Base-by-base conservation (phyloP, 805 yeast genomes). In the Pichia thaimueangensis region DNA sequence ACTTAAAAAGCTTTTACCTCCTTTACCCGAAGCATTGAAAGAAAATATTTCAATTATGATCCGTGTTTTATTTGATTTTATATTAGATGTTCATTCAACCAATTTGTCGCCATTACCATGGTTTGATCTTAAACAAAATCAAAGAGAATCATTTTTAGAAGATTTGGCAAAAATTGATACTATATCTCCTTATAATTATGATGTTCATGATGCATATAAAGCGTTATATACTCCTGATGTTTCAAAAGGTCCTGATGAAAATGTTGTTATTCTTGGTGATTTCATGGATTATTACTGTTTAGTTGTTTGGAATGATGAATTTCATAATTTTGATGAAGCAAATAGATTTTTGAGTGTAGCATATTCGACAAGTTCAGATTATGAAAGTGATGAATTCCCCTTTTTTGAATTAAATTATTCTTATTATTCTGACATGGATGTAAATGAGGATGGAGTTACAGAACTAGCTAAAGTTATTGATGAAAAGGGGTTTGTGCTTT, bases 291-390 rank as follows among this genome's bases (percentile, higher is more conserved):
- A 65, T 12, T 79, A 73, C 64, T 61, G 67, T 32, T 64, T 83
- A 25, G 55, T 80, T 19, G 65, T 82, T n/a, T 85, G 89, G 83
- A 85, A 85, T 57, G 94, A 85, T 55, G 93, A 85, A 53, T 70
- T 68, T 49, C 93, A 85, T 53, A 74, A 76, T 51, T 74, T 71
- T 49, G 65, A 69, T 2, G 40, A 48, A 11, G 58, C 65, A 5
- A 39, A 45, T 20, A 39, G 34, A 3, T 50, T 58, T 10, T 33
- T 59, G 9, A 39, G 50, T 5, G 32, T 42, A 5, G 50, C 47
- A 25, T 35, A 37, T 33, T 12, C 22, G 23, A 7, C 24, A 21
- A 23, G 33, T 12, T 6, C 30, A 5, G 28, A 36, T 25, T 4
- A 35, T 16, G 36, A 35, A 15, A 19, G 33, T 23, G 46, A 43